Percentiles rank a stretch among this genome's conserved stretches.
phyloP scores from a whole-genome alignment of 805 yeast species.

The Candida michaelii region DNA sequence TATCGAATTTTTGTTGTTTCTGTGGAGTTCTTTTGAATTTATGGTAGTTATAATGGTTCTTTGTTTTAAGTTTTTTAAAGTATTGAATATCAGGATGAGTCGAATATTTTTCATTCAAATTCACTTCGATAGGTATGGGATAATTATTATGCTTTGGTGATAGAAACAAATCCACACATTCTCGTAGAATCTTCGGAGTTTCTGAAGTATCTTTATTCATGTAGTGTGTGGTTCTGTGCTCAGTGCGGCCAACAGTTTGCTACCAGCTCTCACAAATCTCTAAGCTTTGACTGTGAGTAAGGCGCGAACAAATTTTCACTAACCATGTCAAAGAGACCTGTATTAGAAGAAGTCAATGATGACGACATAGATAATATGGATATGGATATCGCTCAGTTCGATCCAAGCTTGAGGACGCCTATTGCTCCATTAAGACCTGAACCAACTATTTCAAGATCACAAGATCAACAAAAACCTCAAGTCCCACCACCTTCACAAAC shows the following conservation, averaged over 20 bases:
- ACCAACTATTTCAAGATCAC: slow-evolving; percentile 62
- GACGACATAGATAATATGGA: slow-evolving; percentile 91
- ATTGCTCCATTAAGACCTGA: slow-evolving; percentile 63
- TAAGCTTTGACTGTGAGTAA: too few species aligned
- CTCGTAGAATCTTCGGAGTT: slow-evolving; percentile 26
- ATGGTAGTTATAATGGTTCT: slow-evolving; percentile 40
- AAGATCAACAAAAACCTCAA: slow-evolving; percentile 43
- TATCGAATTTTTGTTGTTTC: slow-evolving; percentile 14
- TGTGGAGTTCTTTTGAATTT: slow-evolving; percentile 21
- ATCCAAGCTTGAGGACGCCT: slow-evolving; percentile 63
- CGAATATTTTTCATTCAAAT: slow-evolving; percentile 12
- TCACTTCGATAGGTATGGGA: slow-evolving; percentile 17
- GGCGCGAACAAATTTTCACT: background rate
- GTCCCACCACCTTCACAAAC: slow-evolving; percentile 22
- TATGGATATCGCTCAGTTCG: slow-evolving; percentile 90
- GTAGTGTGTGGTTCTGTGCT: background rate
- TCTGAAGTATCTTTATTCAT: background rate
- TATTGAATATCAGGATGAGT: slow-evolving; percentile 41
- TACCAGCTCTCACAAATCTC: too few species aligned
- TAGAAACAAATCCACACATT: slow-evolving; percentile 23
- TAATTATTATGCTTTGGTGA: slow-evolving; percentile 17
- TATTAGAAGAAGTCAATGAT: slow-evolving; percentile 73
- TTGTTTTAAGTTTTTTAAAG: slow-evolving; percentile 34
- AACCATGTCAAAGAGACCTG: slow-evolving; percentile 53
- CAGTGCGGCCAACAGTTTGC: background rate